Base-by-base conservation (phyloP, 1,284 basidiomycete species). In the Paramarasmius palmivorus region DNA sequence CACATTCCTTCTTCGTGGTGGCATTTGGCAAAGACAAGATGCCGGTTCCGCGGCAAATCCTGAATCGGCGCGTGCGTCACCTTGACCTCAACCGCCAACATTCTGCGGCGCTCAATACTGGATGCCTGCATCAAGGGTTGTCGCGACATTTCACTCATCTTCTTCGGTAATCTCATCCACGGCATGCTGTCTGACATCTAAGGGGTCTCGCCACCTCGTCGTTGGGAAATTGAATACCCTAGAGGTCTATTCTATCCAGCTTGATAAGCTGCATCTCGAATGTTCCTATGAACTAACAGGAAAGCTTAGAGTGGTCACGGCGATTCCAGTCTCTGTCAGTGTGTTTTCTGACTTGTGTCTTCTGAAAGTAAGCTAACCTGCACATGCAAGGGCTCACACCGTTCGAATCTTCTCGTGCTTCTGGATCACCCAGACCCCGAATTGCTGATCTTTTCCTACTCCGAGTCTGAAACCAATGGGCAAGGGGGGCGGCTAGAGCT, bases 381-480 rank as follows among this genome's bases (percentile, higher is more conserved):
- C 9, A 8, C 17, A 2, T n/a, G 17, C 29, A 46, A 84, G 80
- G 69, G 75, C 41, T 71, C 72, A 17, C 65, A 67, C 12, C 69
- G 71, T 42, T 79, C 79, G 10, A 82, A 79, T 59, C 60, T 91
- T 14, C 66, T 89, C 17, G 74, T 88, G 19, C 73, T 90, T 62
- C 78, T 86, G 0, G 86, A 87, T 57, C 87, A 90, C 60, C 89
- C 90, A 2, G 81, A 88, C 35, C 86, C 88, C 4, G 81, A 83
- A 58, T 72, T 90, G 7, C 66, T 90, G 26, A 73, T 90, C 57
- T 69, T 91, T 22, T 64, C 72, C 7, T 87, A 83, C 60, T 61
- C 67, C 6, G 65, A 75, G 47, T 63, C 69, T 32, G 29, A 32
- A 3, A 23, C 15, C 22, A 67, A 71, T 34, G 65, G 62, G 12